A percentile compares a stretch with the other conserved stretches of the same genome.
Evolutionary conservation across 2,329 filamentous ascomycete genomes (phyloP).

Genomic region (Aureobasidium melanogenum): DNA sequence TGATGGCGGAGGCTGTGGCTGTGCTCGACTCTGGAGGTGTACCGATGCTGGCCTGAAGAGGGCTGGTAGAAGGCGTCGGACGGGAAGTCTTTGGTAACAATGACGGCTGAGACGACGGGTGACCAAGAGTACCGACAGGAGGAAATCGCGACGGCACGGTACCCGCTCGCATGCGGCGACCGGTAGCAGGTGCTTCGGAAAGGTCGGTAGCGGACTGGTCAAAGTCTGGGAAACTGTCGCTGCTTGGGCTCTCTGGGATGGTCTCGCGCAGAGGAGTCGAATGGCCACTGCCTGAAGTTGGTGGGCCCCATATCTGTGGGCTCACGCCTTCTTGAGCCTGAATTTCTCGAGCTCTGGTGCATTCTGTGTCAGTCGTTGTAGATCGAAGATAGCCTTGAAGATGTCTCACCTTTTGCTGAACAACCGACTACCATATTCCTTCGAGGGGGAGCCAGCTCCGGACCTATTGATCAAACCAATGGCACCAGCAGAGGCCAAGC

Average conservation of each 20-base stretch:
- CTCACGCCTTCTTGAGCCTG: conserved; percentile 87
- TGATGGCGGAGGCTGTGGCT: conserved; percentile 10
- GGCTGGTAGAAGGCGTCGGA: conserved; percentile 77
- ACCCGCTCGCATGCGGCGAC: conserved; percentile 77
- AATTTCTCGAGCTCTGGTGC: conserved; percentile 76
- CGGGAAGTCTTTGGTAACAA: conserved; percentile 70
- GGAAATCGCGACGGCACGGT: conserved; percentile 95
- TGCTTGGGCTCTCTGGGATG: conserved; percentile 89
- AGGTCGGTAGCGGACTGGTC: conserved; percentile 57
- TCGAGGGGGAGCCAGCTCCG: conserved; percentile 91
- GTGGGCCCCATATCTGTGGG: conserved; percentile 76
- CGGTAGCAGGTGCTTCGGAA: conserved; percentile 54
- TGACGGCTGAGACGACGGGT: conserved; percentile 48
- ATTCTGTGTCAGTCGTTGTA: background rate
- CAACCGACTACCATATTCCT: conserved; percentile 74
- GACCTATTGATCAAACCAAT: conserved; percentile 56
- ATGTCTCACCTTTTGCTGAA: conserved; percentile 81
- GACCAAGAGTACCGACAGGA: conserved; percentile 57
- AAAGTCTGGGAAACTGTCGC: conserved; percentile 89
- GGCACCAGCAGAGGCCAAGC: conserved; percentile 44
- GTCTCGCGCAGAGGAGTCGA: conserved; percentile 94
- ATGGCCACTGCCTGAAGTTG: conserved; percentile 90
- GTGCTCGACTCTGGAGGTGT: background rate
- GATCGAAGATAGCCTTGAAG: background rate
- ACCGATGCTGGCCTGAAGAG: conserved; percentile 52